Conservation (phyloP, 1,284 basidiomycete species). For the Ceratobasidium sp. region DNA sequence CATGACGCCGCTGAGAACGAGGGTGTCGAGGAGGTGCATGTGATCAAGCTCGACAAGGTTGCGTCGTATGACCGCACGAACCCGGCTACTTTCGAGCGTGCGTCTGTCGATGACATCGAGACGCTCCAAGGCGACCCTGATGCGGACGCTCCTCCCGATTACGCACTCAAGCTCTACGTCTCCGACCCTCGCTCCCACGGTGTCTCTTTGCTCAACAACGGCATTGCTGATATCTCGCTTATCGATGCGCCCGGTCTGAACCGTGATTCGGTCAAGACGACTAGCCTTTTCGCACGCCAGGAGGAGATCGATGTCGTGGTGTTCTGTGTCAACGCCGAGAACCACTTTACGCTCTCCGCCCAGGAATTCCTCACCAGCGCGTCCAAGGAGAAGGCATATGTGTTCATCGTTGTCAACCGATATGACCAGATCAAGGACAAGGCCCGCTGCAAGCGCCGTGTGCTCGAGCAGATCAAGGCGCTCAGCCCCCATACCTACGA, state of each 20-base stretch:
- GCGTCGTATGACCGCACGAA: slow-evolving; percentile 76
- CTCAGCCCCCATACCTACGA: slow-evolving; percentile 93
- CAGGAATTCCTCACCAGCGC: slow-evolving; percentile 96
- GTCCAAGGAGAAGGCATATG: slow-evolving; percentile 95
- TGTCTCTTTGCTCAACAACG: slow-evolving; percentile 92
- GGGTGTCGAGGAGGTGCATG: slow-evolving; percentile 84
- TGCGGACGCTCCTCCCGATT: slow-evolving; percentile 72
- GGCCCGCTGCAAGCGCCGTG: slow-evolving; percentile 87
- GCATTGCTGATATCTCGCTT: slow-evolving; percentile 96
- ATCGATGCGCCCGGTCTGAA: slow-evolving; percentile 99
- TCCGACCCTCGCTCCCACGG: slow-evolving; percentile 76
- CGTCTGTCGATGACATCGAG: slow-evolving; percentile 78
- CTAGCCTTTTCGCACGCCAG: slow-evolving; percentile 94
- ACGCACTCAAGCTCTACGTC: slow-evolving; percentile 86
- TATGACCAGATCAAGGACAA: slow-evolving; percentile 97
- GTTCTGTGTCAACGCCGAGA: slow-evolving; percentile 98
- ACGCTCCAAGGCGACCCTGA: slow-evolving; percentile 76
- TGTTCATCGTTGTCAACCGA: slow-evolving; percentile 99
- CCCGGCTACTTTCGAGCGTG: slow-evolving; percentile 79
- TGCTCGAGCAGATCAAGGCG: slow-evolving; percentile 94
- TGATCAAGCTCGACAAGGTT: slow-evolving; percentile 69
- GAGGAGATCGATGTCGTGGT: slow-evolving; percentile 99
- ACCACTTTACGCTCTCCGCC: slow-evolving; percentile 97
- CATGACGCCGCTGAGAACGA: slow-evolving; percentile 89
- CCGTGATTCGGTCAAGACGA: slow-evolving; percentile 95